Evolutionary conservation across 331 rosid genomes (phyloP).

Genomic region (Phaseolus coccineus): DNA sequence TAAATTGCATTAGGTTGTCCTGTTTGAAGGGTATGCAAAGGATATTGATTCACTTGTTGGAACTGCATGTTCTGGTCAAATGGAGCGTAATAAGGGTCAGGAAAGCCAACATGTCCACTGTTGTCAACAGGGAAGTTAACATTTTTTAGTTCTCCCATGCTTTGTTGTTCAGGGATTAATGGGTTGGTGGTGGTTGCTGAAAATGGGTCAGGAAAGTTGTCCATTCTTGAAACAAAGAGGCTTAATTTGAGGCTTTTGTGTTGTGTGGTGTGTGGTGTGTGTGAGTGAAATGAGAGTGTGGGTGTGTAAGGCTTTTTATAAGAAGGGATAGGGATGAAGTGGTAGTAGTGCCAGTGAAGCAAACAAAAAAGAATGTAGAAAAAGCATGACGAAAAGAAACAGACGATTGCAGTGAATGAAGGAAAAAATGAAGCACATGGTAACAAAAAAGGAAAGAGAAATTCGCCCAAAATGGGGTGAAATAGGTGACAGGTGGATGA

Average conservation of each 20-base stretch:
- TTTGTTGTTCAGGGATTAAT: background rate
- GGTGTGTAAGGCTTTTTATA: background rate
- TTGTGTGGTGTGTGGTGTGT: background rate
- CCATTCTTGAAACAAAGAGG: constrained; percentile 29
- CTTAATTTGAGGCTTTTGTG: background rate
- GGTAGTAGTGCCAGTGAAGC: constrained; percentile 39
- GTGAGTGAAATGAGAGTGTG: background rate
- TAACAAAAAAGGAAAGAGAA: background rate
- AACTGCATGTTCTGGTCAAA: background rate
- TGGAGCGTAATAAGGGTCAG: background rate
- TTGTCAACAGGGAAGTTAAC: background rate
- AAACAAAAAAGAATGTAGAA: constrained; percentile 42
- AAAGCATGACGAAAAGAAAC: constrained; percentile 35
- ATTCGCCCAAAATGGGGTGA: constrained; percentile 36
- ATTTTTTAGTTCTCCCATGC: constrained; percentile 13
- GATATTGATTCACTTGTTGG: background rate
- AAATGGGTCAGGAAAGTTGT: background rate
- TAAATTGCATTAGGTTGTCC: background rate
- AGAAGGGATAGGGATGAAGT: constrained; percentile 2
- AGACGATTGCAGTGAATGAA: background rate
- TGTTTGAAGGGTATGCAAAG: background rate
- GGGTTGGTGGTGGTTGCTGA: background rate
- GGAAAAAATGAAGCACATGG: background rate
- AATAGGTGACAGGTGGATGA: constrained; percentile 53
- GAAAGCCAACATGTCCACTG: background rate